Evolutionary conservation across 2,329 filamentous ascomycete genomes (phyloP).

Genomic region (Trichoderma atroviride): DNA sequence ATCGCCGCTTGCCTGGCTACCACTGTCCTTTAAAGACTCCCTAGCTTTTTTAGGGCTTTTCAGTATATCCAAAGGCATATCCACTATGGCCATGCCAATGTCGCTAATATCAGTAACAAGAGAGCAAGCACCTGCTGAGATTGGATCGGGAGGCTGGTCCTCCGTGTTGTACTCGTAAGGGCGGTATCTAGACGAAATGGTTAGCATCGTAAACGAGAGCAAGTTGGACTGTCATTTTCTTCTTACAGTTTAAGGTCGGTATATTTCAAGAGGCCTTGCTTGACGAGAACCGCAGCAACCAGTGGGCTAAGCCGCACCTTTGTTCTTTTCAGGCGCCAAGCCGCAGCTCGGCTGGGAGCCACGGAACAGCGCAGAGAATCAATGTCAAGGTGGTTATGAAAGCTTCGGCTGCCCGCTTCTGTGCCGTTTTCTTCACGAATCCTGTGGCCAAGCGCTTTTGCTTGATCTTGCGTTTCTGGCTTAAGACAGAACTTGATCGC

Average conservation of each 20-base stretch:
- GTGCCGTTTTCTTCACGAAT: constrained; percentile 69
- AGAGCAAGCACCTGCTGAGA: constrained; percentile 75
- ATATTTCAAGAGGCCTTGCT: constrained; percentile 66
- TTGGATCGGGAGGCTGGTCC: constrained; percentile 76
- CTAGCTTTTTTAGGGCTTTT: constrained; percentile 36
- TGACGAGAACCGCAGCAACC: constrained; percentile 69
- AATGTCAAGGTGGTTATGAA: constrained; percentile 70
- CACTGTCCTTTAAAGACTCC: background rate
- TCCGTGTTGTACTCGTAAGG: constrained; percentile 73
- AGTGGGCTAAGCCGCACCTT: constrained; percentile 70
- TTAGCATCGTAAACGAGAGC: constrained; percentile 22
- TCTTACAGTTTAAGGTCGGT: constrained; percentile 72
- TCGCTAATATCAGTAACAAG: constrained; percentile 80
- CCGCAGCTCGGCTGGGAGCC: constrained; percentile 67
- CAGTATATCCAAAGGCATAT: constrained; percentile 65
- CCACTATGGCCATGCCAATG: constrained; percentile 80
- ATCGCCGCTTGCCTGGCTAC: constrained; percentile 22
- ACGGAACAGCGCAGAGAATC: constrained; percentile 71
- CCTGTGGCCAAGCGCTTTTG: constrained; percentile 60
- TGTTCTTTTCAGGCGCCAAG: constrained; percentile 73
- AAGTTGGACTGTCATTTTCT: background rate
- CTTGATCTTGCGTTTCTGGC: constrained; percentile 60
- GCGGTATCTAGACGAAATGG: constrained; percentile 46
- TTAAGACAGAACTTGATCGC: constrained; percentile 64
- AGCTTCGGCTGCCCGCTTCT: constrained; percentile 65